Evolutionary conservation across 169 alveolate species (phyloP).

Genomic region (Cryptosporidium andersoni): DNA sequence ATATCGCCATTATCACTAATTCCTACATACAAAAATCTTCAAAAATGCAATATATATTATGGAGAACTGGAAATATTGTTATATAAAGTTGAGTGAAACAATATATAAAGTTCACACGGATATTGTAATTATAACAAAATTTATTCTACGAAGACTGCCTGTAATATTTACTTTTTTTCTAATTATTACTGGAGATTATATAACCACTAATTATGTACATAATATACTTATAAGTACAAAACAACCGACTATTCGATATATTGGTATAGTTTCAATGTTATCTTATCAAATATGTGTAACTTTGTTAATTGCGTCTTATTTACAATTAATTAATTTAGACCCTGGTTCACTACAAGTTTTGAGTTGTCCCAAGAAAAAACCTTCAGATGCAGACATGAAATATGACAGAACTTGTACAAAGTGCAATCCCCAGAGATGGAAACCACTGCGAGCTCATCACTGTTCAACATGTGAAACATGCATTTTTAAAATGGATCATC

Average conservation of each 20-base stretch:
- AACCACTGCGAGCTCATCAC: constrained; percentile 90
- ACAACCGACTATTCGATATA: background rate
- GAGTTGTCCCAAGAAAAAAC: constrained; percentile 3
- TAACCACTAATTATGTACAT: background rate
- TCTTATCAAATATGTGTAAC: background rate
- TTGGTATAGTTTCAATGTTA: background rate
- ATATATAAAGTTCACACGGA: too few relatives aligned
- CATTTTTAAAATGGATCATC: constrained; percentile 88
- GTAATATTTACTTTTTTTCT: background rate
- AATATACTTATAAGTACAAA: background rate
- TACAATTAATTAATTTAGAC: constrained; percentile 17
- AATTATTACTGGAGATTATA: background rate
- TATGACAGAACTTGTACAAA: constrained; percentile 42
- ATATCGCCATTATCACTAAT: too few relatives aligned
- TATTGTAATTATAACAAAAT: too few relatives aligned
- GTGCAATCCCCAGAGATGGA: constrained; percentile 75
- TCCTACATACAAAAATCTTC: too few relatives aligned
- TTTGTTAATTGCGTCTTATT: background rate
- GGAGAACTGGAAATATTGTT: too few relatives aligned
- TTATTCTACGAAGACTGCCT: background rate
- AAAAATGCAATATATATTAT: too few relatives aligned
- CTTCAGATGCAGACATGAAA: background rate
- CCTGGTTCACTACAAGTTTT: constrained; percentile 64
- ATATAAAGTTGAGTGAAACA: too few relatives aligned
- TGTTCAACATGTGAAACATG: constrained; percentile 87